Evolutionary conservation across 164 flowering plant genomes (phyloP).

Genomic region (Macadamia tetraphylla): DNA sequence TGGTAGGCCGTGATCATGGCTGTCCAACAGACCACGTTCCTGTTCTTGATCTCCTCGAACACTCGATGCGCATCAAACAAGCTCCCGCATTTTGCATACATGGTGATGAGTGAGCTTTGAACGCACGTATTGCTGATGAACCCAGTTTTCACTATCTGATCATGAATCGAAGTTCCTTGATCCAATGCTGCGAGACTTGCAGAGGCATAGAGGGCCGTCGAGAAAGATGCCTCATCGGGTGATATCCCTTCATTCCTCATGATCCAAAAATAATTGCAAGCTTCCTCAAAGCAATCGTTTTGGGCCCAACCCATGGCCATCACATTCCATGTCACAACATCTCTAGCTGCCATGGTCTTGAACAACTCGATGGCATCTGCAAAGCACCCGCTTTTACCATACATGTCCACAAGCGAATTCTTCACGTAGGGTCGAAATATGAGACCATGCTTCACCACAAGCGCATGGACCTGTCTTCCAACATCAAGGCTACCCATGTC

Average conservation of each 20-base stretch:
- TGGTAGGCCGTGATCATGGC: constrained; percentile 57
- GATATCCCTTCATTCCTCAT: constrained; percentile 47
- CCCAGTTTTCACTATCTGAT: constrained; percentile 45
- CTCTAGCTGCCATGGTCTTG: constrained; percentile 23
- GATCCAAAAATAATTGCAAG: constrained; percentile 42
- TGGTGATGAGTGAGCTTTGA: constrained; percentile 43
- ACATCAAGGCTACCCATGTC: constrained; percentile 23
- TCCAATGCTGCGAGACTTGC: constrained; percentile 43
- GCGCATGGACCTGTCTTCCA: constrained; percentile 52
- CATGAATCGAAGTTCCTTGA: constrained; percentile 45
- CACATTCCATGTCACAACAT: constrained; percentile 59
- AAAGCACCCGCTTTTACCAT: constrained; percentile 44
- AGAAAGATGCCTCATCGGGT: constrained; percentile 45
- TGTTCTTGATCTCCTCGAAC: constrained; percentile 38
- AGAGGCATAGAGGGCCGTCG: constrained; percentile 49
- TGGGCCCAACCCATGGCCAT: constrained; percentile 48
- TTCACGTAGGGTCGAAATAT: constrained; percentile 27
- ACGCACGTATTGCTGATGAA: constrained; percentile 31
- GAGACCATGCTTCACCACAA: constrained; percentile 35
- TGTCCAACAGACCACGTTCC: constrained; percentile 56
- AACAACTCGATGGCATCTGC: constrained; percentile 38
- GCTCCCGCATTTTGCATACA: constrained; percentile 66
- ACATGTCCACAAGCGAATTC: constrained; percentile 56
- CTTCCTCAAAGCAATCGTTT: constrained; percentile 39
- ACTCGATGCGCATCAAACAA: constrained; percentile 37